Evolutionary conservation across 495 filamentous ascomycete species (phyloP), one percentile per base, ranked within the genome.

Genomic region (Hypoxylon fragiforme): DNA sequence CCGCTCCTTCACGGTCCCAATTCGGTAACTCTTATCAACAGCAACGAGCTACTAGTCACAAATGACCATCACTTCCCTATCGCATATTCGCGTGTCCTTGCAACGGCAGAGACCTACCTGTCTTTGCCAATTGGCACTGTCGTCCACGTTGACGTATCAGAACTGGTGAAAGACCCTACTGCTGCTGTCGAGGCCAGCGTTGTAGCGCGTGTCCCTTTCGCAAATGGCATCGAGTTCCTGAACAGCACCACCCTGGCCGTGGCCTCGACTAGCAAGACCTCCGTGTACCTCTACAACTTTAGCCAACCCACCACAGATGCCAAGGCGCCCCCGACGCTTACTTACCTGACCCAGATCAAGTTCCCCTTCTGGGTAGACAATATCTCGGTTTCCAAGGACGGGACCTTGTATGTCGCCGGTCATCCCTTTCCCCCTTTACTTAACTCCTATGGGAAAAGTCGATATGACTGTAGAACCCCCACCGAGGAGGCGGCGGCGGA

Each of bases 1-100:
- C 71, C 72, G 3, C 64, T 78, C 40, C 73, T 86, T 43, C 62
- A 65, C 12, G 82, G 78, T 1, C 82, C 84, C 2, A 87, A 87
- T 60, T 76, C 85, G 34, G 64, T 87, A 45, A 71, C 75, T 26
- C 75, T 81, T 19, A 59, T 64, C 12, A 76, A 69, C 44, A 71
- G 75, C 3, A 63, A 62, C 36, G 76, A 78, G 0, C 68, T 86
- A 59, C 82, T 79, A 57, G 73, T 84, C 8, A 85, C 81, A 4
- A 86, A 85, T 52, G 82, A 85, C 57, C 82, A 87, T 57, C 70
- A 66, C 59, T 76, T 68, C 18, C 54, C 54, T 16, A 36, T 44
- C 2, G 34, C 44, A 6, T 9, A 28, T 4, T 28, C 24, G 24
- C 58, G 60, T 1, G 1, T 61, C 0, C 50, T 73, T 0, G 43